Evolutionary conservation across 2,329 filamentous ascomycete genomes (phyloP).

Genomic region (Penicillium sp.): DNA sequence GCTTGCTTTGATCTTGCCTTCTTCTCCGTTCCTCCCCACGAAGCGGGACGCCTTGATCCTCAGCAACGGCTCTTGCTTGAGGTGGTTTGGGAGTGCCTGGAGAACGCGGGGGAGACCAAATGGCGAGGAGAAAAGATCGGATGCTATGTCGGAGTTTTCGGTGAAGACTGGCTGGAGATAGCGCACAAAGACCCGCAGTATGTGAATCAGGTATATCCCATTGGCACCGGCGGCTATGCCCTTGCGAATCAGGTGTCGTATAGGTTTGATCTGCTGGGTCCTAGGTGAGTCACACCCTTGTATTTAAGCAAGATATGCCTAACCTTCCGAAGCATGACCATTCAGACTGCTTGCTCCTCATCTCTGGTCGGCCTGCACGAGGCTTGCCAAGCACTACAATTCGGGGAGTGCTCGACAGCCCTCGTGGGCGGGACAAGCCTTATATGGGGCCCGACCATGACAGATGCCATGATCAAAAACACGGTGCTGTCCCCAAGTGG

Average conservation of each 20-base stretch:
- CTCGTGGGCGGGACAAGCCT: slow-evolving; percentile 39
- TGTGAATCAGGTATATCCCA: slow-evolving; percentile 15
- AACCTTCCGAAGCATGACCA: slow-evolving; percentile 23
- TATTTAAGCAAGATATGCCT: slow-evolving; percentile 2
- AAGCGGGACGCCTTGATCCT: slow-evolving; percentile 30
- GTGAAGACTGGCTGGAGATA: slow-evolving; percentile 27
- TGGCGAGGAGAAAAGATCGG: slow-evolving; percentile 33
- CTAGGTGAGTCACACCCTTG: slow-evolving; percentile 16
- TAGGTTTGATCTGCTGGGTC: slow-evolving; percentile 23
- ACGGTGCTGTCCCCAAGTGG: slow-evolving; percentile 43
- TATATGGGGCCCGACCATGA: slow-evolving; percentile 31
- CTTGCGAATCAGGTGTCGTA: slow-evolving; percentile 27
- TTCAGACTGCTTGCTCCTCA: slow-evolving; percentile 43
- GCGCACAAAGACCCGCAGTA: slow-evolving; percentile 19
- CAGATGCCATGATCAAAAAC: slow-evolving; percentile 15
- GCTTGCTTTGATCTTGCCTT: slow-evolving; percentile 26
- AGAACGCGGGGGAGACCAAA: slow-evolving; percentile 29
- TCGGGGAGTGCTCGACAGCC: slow-evolving; percentile 23
- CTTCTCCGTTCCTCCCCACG: slow-evolving; percentile 26
- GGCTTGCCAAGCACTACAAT: slow-evolving; percentile 24
- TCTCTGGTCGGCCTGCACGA: slow-evolving; percentile 36
- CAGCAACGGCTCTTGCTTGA: slow-evolving; percentile 35
- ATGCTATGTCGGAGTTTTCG: slow-evolving; percentile 25
- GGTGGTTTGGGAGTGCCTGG: slow-evolving; percentile 33
- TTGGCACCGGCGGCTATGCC: slow-evolving; percentile 18